Evolutionary conservation across 2,329 filamentous ascomycete species (phyloP).

Genomic region (Trichoderma sp.): DNA sequence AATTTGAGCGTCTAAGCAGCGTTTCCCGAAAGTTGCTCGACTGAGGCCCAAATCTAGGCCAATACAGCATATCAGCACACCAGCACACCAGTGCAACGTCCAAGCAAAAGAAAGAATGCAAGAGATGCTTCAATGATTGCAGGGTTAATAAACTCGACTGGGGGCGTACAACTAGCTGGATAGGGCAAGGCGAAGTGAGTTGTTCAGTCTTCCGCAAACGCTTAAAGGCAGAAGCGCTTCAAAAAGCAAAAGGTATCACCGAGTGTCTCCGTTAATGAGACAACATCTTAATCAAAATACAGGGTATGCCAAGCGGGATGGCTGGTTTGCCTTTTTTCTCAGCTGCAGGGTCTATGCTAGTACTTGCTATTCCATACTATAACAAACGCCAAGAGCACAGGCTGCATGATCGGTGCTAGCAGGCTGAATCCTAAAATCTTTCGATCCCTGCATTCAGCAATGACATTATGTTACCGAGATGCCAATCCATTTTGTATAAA

Average conservation of each 20-base stretch:
- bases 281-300: neutral
- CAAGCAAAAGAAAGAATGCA: neutral
- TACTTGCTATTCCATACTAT: neutral
- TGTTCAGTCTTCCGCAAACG: neutral
- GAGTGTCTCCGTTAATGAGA: neutral
- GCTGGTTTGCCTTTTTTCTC: neutral
- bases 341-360: neutral
- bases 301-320: neutral
- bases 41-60: neutral
- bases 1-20: neutral
- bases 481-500: neutral
- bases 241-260: neutral
- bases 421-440: neutral
- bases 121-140: neutral
- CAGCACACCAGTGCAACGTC: neutral
- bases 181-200: neutral
- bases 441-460: neutral
- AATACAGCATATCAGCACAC: neutral
- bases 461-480: neutral
- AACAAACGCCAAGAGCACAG: neutral
- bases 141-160: neutral
- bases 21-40: neutral
- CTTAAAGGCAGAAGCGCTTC: neutral
- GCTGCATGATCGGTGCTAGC: neutral
- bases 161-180: constrained; percentile 8